Evolutionary conservation across 371 early-diverging fungal species (phyloP), one percentile per base, ranked within the genome.

Genomic region (Mortierella sp.): DNA sequence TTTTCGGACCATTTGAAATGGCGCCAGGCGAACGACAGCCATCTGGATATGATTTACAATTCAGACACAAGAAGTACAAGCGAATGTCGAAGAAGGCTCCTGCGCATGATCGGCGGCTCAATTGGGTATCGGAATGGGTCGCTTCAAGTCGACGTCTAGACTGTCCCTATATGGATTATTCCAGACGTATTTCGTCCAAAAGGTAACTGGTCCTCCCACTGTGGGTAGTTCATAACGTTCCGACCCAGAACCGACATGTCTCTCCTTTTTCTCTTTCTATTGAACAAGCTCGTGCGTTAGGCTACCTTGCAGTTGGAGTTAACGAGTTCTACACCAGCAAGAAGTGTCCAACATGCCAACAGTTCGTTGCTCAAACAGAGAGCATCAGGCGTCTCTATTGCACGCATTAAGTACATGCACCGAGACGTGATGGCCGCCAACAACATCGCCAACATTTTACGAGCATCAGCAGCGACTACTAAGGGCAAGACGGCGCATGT

Each of bases 261-360:
- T 48, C n/a, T 34, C 10, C n/a, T 10, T 31, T 29, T 13, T 21
- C 27, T 66, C 12, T 54, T 29, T 21, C 28, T 27, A 61, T n/a
- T 34, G 34, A 34, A 34, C 10, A 34, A 58, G 63, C 54, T 0
- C 41, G 63, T 14, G 53, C 61, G 1, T 43, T 62, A 13, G 54
- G 58, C 28, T 69, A 69, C 39, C 56, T 62, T 27, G 69, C 58
- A 24, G 63, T 62, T 6, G 57, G 63, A 0, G 63, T 68, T 4
- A 69, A 69, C 48, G 69, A 69, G 39, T 68, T 28, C 27, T 68
- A 68, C 48, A 68, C 68, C 7, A 57, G 53, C 25, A 50, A 57
- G 19, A 48, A 41, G 29, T 63, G 51, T n/a, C 52, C 51, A 0
- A 27, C 39, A 2, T 55, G 49, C 24, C 7, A 49, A 14, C 0